Conservation (phyloP, 805 yeast species). For the Yarrowia divulgata region DNA sequence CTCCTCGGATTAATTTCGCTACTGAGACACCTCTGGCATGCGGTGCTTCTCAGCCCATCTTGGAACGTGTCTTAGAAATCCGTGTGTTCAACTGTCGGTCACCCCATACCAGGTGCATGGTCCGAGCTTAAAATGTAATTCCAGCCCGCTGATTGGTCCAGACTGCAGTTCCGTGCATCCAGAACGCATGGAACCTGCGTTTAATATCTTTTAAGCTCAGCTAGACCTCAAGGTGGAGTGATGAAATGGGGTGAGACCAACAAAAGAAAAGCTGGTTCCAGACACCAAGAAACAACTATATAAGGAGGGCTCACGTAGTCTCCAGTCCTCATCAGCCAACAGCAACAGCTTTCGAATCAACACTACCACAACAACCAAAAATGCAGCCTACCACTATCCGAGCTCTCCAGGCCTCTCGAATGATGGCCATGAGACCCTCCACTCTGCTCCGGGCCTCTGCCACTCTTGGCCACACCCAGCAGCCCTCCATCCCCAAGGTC, state of each 20-base stretch:
- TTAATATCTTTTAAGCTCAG: not conserved
- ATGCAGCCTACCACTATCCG: constrained; percentile 33
- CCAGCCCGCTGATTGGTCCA: not conserved
- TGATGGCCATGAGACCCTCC: constrained; percentile 33
- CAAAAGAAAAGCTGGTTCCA: too few relatives aligned
- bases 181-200: constrained; percentile 16
- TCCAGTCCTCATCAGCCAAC: not conserved
- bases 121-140: not conserved
- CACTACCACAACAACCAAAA: not conserved
- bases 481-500: constrained; percentile 1
- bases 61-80: constrained; percentile 7
- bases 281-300: not conserved
- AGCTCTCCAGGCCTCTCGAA: constrained; percentile 35
- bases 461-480: not conserved
- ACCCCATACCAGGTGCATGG: not conserved
- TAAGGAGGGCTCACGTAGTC: not conserved
- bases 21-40: not conserved
- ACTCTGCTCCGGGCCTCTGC: constrained; percentile 9
- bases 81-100: not conserved
- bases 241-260: constrained; percentile 23
- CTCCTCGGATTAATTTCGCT: not conserved
- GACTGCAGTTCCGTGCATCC: not conserved
- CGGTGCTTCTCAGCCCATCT: constrained; percentile 5
- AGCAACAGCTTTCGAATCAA: not conserved
- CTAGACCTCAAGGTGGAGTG: constrained; percentile 3